Evolutionary conservation across 1,284 basidiomycete genomes (phyloP), one percentile per base, ranked within the genome.

Genomic region (Peniophora sp.): DNA sequence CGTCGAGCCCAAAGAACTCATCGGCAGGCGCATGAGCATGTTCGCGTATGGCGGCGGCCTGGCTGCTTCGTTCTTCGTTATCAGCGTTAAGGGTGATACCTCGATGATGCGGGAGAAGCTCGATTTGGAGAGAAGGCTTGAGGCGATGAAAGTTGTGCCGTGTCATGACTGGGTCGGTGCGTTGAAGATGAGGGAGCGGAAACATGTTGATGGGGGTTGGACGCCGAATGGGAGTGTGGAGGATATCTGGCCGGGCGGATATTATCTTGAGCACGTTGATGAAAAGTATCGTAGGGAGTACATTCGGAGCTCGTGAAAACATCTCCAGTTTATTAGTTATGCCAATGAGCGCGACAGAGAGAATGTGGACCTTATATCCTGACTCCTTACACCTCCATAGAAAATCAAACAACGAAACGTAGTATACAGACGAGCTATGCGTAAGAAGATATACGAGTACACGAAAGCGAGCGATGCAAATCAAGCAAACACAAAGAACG

Each of bases 1-100:
- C 43, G 78, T 89, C 44, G 78, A 82, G 57, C 81, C 87, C 9
- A 69, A 76, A n/a, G 73, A 83, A 55, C 70, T 93, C 52, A 66
- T 75, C 60, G 85, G 81, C 69, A 95, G 93, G 77, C 81, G 91
- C 38, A 75, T 97, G 64, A 85, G 85, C 59, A 77, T 98, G 77
- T 99, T 93, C 75, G 92, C 92, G 46, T 98, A 95, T 67, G 96
- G 96, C 49, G 88, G 84, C 48, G 96, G 95, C 52, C 90, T 91
- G 57, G 95, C 96, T 32, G 85, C 90, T 36, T 89, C 84, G 52
- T 95, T 97, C 85, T 99, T 87, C 74, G 83, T 83, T 22, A 72
- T 95, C 55, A 80, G 82, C 55, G 83, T 97, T 61, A 86, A 83
- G 73, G 93, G 92, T 55, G 89, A 92, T 60, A 92, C 90, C 20